Base-by-base conservation (phyloP, 441 rosid genomes). In the Viola pubescens region DNA sequence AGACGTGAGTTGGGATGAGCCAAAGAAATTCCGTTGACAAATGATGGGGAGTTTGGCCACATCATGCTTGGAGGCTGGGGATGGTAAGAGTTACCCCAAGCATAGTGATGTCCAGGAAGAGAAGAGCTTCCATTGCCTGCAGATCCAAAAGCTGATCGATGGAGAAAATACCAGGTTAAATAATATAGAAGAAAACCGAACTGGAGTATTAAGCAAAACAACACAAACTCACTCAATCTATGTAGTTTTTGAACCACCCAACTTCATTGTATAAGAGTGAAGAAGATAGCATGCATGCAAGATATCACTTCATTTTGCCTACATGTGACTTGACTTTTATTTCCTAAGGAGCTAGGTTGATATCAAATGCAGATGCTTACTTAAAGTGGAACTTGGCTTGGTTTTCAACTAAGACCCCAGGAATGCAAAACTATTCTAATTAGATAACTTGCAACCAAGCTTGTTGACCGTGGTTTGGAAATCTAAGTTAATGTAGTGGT, bases 11-110 rank as follows among this genome's bases (percentile, higher is more conserved):
- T 58, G 6, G 71, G 64, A 71, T 58, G 78, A 61, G 71, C 64
- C 62, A 68, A 56, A 70, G 68, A 66, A 67, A 77, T 64, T 69
- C 82, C 87, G 66, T 71, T 77, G 52, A 72, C 71, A 46, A 70
- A 63, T 41, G 89, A 73, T 58, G 87, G 79, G 48, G 89, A 73
- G 67, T 73, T 80, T 58, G 81, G 72, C 87, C 89, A 86, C 71
- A 73, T 75, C 75, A 74, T 54, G 62, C 80, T 73, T 38, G 75
- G 73, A 54, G 77, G 68, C 65, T 61, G 79, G 34, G 74, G 72
- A 37, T 49, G 66, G 63, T 79, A 75, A 41, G 80, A 58, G 72
- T 71, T 78, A 41, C 70, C 71, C 89, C 85, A 80, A 8, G 76
- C 12, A 66, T 64, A 77, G 52, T 61, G 75, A 72, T 71, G 75